These are phyloP conservation scores for Backusella tuberculispora DNA, from an alignment of 192 early-diverging fungal genomes.

Conservation along the genomic window DNA sequence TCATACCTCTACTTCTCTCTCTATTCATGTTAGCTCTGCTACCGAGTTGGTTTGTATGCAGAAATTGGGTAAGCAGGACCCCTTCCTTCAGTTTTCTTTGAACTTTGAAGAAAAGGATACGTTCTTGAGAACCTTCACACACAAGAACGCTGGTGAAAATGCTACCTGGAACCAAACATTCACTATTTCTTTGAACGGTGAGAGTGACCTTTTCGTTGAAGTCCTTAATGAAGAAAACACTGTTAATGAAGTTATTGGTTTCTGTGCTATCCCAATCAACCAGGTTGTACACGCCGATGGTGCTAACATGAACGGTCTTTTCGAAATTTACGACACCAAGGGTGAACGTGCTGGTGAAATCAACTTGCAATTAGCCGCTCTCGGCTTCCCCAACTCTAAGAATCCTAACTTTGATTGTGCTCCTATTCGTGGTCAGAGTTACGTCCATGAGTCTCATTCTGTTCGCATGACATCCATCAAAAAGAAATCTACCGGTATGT, in stretches of 20 bases:
- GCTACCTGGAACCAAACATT: constrained; percentile 59
- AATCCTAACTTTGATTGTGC: neutral
- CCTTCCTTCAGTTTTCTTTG: constrained; percentile 51
- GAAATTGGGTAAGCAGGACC: constrained; percentile 54
- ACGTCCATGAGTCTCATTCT: constrained; percentile 44
- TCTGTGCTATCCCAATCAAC: constrained; percentile 54
- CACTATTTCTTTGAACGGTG: constrained; percentile 42
- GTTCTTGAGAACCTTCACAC: constrained; percentile 53
- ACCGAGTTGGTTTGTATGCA: constrained; percentile 44
- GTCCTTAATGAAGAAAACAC: constrained; percentile 52
- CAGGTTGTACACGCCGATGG: constrained; percentile 49
- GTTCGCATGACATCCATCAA: constrained; percentile 46
- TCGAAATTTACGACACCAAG: constrained; percentile 44
- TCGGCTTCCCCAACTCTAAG: constrained; percentile 45
- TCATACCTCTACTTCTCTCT: constrained; percentile 30
- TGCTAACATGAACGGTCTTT: constrained; percentile 46
- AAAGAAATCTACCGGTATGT: constrained; percentile 43
- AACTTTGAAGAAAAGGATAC: constrained; percentile 46
- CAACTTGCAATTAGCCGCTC: constrained; percentile 43
- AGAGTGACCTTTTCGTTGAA: constrained; percentile 50
- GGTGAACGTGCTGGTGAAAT: constrained; percentile 46
- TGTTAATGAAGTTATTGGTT: constrained; percentile 48
- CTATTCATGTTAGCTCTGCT: constrained; percentile 41
- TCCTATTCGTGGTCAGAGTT: constrained; percentile 40
- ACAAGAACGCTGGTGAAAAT: constrained; percentile 52